Evolutionary conservation across 2,329 filamentous ascomycete species (phyloP).

Genomic region (Didymella glomerata): DNA sequence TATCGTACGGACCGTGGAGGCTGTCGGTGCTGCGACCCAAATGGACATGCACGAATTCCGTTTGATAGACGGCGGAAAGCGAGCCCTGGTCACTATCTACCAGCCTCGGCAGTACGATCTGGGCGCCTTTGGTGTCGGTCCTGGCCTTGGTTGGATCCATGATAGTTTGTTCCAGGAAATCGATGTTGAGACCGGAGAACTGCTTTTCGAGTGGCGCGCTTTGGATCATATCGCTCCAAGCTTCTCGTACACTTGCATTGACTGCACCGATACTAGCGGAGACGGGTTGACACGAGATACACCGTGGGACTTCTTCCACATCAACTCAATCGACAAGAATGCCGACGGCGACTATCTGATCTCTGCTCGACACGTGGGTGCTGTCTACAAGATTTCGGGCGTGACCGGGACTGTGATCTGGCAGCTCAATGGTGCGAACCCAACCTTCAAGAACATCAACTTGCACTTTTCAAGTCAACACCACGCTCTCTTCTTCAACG

Average conservation of each 20-base stretch:
- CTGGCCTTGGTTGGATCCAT: conserved; percentile 50
- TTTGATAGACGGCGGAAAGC: conserved; percentile 14
- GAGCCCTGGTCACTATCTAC: conserved; percentile 44
- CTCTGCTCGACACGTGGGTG: conserved; percentile 39
- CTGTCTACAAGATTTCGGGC: conserved; percentile 39
- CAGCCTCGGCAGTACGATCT: conserved; percentile 37
- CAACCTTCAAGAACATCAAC: conserved; percentile 31
- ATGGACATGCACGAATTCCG: conserved; percentile 20
- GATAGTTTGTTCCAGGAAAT: conserved; percentile 46
- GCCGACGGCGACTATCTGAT: conserved; percentile 39
- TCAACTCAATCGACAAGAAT: conserved; percentile 51
- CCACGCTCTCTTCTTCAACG: conserved; percentile 56
- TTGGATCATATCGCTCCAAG: conserved; percentile 34
- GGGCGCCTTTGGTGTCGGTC: conserved; percentile 45
- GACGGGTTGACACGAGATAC: neutral
- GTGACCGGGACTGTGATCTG: conserved; percentile 39
- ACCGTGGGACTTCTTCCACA: neutral
- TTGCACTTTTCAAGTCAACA: conserved; percentile 55
- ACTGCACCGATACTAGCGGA: conserved; percentile 11
- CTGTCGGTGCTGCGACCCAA: conserved; percentile 14
- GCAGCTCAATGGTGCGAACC: conserved; percentile 45
- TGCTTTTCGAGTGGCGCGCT: conserved; percentile 45
- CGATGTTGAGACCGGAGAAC: neutral
- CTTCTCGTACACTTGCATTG: conserved; percentile 21
- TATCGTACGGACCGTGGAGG: conserved; percentile 9